Evolutionary conservation across 2,329 filamentous ascomycete genomes (phyloP).

Genomic region (Xylaria sp.): DNA sequence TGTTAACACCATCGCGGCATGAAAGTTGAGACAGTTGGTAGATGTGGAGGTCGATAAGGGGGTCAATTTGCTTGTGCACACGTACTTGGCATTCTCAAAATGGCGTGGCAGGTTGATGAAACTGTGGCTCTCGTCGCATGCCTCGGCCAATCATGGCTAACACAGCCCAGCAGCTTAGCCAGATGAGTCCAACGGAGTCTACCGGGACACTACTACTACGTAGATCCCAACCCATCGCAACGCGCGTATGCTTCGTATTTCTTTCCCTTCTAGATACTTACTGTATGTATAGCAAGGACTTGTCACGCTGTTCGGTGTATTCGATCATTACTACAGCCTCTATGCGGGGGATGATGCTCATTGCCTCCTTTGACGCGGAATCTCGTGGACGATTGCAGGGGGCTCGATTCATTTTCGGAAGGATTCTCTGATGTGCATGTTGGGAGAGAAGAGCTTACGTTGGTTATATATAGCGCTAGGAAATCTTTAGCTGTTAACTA

Average conservation of each 20-base stretch:
- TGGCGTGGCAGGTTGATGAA: conserved; percentile 26
- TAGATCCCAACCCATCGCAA: conserved; percentile 11
- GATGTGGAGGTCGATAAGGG: conserved; percentile 26
- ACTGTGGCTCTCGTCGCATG: conserved; percentile 1
- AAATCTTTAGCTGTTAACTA: background rate
- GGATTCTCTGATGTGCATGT: background rate
- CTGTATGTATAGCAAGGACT: background rate
- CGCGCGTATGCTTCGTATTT: conserved; percentile 14
- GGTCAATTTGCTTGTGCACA: conserved; percentile 7
- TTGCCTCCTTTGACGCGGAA: background rate
- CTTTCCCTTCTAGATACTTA: background rate
- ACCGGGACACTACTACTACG: too few relatives aligned
- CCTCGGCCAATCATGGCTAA: conserved; percentile 19
- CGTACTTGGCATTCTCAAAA: conserved; percentile 26
- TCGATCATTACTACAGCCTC: background rate
- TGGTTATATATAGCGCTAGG: background rate
- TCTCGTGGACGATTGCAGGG: background rate
- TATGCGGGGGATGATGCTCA: background rate
- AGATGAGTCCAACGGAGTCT: conserved; percentile 12
- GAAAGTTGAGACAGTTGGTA: background rate
- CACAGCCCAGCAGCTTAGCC: background rate
- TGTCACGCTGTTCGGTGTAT: background rate
- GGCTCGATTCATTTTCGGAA: background rate
- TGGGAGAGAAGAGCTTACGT: background rate
- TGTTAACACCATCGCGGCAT: conserved; percentile 15